These are phyloP conservation scores for Brassica rapa DNA, from an alignment of 345 rosid species.

Conservation along the genomic window DNA sequence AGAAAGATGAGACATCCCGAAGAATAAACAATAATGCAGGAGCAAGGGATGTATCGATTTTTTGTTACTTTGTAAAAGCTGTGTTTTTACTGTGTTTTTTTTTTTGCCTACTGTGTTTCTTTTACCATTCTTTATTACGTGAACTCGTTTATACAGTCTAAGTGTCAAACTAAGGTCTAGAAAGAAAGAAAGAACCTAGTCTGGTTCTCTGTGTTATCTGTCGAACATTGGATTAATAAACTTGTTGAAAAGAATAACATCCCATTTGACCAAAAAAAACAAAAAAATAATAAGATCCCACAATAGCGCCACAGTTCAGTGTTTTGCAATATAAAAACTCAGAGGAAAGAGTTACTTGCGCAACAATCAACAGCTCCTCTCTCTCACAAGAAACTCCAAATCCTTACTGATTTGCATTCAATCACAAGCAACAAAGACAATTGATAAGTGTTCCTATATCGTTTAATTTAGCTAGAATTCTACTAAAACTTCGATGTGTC, in stretches of 20 bases:
- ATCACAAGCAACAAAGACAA: neutral
- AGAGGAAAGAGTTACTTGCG: conserved; percentile 19
- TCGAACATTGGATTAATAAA: conserved; percentile 9
- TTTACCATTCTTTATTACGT: neutral
- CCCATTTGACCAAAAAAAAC: neutral
- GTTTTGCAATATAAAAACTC: neutral
- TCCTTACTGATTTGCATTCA: conserved; percentile 5
- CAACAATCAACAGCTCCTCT: conserved; percentile 7
- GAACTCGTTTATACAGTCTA: neutral
- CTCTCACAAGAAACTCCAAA: neutral
- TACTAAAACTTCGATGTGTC: neutral
- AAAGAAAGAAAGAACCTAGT: conserved; percentile 1
- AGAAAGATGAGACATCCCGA: conserved; percentile 35
- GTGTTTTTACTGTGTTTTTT: neutral
- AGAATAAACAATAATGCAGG: conserved; percentile 1
- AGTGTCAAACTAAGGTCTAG: conserved; percentile 5
- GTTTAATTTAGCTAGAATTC: neutral
- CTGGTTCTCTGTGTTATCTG: conserved; percentile 3
- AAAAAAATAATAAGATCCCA: neutral
- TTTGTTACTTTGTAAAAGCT: conserved; percentile 11
- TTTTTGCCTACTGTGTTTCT: conserved; percentile 4
- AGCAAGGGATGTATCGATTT: conserved; percentile 14
- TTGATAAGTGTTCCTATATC: neutral
- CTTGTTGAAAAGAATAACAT: conserved; percentile 10
- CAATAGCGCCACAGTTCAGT: neutral